These are phyloP conservation scores for Lasiodiplodia sp. DNA, from an alignment of 2,329 filamentous ascomycete species.

Conservation along the genomic window DNA sequence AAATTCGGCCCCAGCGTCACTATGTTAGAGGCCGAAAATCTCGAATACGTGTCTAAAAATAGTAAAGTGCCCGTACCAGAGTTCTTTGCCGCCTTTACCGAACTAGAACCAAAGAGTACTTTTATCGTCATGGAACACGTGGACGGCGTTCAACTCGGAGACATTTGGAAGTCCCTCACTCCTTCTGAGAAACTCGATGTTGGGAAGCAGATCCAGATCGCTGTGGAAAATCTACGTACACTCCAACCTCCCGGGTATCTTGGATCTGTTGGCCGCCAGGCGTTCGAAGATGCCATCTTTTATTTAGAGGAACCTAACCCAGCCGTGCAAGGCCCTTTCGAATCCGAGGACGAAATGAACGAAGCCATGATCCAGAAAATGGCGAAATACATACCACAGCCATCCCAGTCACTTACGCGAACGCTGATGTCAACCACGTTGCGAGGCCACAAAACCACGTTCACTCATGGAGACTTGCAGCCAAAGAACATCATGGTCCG, in stretches of 20 bases:
- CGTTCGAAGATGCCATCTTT: constrained; percentile 29
- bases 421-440: constrained; percentile 10
- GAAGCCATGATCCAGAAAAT: constrained; percentile 29
- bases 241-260: constrained; percentile 30
- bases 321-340: constrained; percentile 31
- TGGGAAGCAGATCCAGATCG: constrained; percentile 28
- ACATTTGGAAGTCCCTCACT: constrained; percentile 28
- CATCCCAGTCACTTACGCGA: constrained; percentile 24
- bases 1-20: constrained; percentile 28
- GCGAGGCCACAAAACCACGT: constrained; percentile 31
- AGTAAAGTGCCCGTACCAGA: constrained; percentile 28
- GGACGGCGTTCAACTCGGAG: constrained; percentile 30
- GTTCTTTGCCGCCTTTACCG: constrained; percentile 18
- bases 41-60: constrained; percentile 25
- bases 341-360: constrained; percentile 32
- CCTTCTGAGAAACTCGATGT: constrained; percentile 30
- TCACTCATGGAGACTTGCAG: constrained; percentile 34
- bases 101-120: constrained; percentile 13
- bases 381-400: not conserved
- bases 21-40: constrained; percentile 24
- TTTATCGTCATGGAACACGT: constrained; percentile 35
- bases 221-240: constrained; percentile 29
- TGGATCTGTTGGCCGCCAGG: constrained; percentile 25
- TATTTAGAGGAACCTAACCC: constrained; percentile 1
- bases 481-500: constrained; percentile 34